A percentile compares a stretch with the other conserved stretches of the same genome.
phyloP scores from a whole-genome alignment of 2,329 filamentous ascomycete genomes.

The Pyrenophora graminea region DNA sequence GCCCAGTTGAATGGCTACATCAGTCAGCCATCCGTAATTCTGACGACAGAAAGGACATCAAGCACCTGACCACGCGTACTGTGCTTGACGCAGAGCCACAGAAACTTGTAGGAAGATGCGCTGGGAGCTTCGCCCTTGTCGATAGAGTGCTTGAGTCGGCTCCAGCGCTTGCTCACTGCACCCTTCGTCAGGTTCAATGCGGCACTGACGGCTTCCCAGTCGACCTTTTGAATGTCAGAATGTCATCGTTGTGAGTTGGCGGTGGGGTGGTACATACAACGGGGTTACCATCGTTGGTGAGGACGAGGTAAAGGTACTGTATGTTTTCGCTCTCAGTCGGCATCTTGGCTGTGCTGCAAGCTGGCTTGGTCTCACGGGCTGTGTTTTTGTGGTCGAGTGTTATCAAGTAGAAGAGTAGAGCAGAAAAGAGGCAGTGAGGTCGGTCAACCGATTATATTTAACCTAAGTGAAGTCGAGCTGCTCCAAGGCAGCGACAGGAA shows the following conservation, averaged over 20 bases:
- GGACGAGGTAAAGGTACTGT: conserved; percentile 36
- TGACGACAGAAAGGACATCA: neutral
- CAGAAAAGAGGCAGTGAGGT: conserved; percentile 3
- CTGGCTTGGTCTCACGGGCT: too few relatives aligned
- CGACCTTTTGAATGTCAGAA: conserved; percentile 30
- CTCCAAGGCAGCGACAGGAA: conserved; percentile 8
- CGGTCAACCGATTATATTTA: neutral
- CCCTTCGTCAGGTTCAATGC: conserved; percentile 32
- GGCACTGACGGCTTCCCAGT: conserved; percentile 32
- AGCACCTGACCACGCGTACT: conserved; percentile 25
- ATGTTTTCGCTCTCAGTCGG: conserved; percentile 36
- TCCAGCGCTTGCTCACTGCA: conserved; percentile 40
- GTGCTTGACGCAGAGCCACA: conserved; percentile 41
- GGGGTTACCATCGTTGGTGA: conserved; percentile 31
- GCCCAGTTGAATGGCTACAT: conserved; percentile 31
- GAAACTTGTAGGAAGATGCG: conserved; percentile 23
- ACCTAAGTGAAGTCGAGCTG: conserved; percentile 15
- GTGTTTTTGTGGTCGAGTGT: neutral
- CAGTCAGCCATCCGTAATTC: neutral
- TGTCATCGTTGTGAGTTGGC: neutral
- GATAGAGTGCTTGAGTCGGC: conserved; percentile 36
- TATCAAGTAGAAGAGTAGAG: conserved; percentile 2
- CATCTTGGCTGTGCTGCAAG: conserved; percentile 23
- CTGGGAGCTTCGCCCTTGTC: conserved; percentile 23
- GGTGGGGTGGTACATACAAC: conserved; percentile 16